phyloP scores from a whole-genome alignment of 1,139 yeast genomes.

The Pneumocystis canis region DNA sequence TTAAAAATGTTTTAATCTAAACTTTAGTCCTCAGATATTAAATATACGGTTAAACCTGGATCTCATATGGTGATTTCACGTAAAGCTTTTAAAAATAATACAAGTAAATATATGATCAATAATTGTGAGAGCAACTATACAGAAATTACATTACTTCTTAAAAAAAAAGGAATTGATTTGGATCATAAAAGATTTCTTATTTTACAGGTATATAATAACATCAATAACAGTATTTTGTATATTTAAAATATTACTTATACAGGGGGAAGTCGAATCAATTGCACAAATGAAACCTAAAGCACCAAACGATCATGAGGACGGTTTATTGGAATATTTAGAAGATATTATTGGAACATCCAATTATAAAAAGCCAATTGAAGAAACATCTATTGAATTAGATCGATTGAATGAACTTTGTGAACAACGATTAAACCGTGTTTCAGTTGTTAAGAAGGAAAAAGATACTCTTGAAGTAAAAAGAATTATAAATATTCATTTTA shows the following conservation, averaged over 20 bases:
- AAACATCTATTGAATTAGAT: conserved; percentile 44
- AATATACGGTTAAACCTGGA: conserved; percentile 33
- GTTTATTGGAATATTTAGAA: conserved; percentile 80
- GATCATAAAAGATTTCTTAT: conserved; percentile 90
- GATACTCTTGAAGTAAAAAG: conserved; percentile 54
- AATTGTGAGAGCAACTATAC: conserved; percentile 56
- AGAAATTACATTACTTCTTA: conserved; percentile 61
- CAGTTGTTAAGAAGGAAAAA: conserved; percentile 66
- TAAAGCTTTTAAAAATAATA: conserved; percentile 60
- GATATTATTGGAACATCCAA: conserved; percentile 91
- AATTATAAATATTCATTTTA: conserved; percentile 23
- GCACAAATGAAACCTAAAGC: conserved; percentile 99
- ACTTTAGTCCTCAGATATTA: conserved; percentile 29
- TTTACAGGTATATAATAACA: conserved; percentile 34
- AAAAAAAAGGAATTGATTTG: conserved; percentile 79
- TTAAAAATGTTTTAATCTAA: neutral
- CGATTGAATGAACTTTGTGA: conserved; percentile 60
- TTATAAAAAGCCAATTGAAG: conserved; percentile 66
- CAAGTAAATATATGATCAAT: conserved; percentile 67
- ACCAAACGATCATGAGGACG: conserved; percentile 83
- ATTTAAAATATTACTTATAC: neutral
- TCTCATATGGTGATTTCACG: conserved; percentile 61
- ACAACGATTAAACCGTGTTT: conserved; percentile 69
- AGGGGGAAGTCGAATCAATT: conserved; percentile 91
- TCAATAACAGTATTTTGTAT: neutral